phyloP scores from a whole-genome alignment of 345 rosid species.

The Brassica napus region DNA sequence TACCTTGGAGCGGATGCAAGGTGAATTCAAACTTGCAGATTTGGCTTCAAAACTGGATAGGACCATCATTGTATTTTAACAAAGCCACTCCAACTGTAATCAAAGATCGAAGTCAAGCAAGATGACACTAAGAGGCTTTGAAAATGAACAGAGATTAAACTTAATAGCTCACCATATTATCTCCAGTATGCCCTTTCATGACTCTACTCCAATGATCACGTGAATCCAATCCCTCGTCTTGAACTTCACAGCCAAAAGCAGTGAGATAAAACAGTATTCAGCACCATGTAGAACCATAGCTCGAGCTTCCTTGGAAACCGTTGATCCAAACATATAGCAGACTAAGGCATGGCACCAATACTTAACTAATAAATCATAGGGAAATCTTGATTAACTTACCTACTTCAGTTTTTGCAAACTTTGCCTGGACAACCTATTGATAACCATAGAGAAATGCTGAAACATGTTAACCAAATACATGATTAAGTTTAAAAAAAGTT shows the following conservation, averaged over 20 bases:
- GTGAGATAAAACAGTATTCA: constrained; percentile 85
- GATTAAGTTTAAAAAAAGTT: neutral
- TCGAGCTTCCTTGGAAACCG: constrained; percentile 90
- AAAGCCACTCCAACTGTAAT: too few relatives aligned
- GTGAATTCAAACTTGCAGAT: constrained; percentile 59
- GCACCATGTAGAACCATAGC: constrained; percentile 91
- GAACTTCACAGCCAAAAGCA: constrained; percentile 62
- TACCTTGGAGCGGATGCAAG: constrained; percentile 28
- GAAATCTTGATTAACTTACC: constrained; percentile 49
- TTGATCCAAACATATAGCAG: constrained; percentile 64
- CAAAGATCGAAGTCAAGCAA: too few relatives aligned
- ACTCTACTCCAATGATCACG: neutral
- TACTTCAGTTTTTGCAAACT: constrained; percentile 58
- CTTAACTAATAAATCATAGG: neutral
- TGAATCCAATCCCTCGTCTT: neutral
- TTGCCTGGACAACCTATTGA: constrained; percentile 59
- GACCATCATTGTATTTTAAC: constrained; percentile 58
- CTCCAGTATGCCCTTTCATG: constrained; percentile 42
- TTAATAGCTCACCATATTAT: constrained; percentile 65
- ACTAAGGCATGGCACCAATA: constrained; percentile 28
- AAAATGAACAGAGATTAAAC: neutral
- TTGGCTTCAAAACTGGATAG: constrained; percentile 99
- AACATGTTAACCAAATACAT: too few relatives aligned
- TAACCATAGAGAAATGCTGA: constrained; percentile 3
- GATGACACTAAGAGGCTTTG: neutral